These are phyloP conservation scores for Penicillium paneum DNA, from an alignment of 2,329 filamentous ascomycete genomes.

Conservation along the genomic window DNA sequence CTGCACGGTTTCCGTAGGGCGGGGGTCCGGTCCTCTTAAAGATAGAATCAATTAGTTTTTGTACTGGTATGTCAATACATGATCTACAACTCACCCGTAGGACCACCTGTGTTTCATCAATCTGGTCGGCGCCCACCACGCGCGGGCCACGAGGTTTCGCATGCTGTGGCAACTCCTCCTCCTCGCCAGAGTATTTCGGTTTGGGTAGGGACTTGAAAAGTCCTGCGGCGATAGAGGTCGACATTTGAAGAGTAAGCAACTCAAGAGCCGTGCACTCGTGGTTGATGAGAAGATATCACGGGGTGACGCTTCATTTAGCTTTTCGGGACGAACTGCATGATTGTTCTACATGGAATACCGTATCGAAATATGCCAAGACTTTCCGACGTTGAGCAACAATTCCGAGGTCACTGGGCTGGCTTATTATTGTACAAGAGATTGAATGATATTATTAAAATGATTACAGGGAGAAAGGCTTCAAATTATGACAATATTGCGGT, in stretches of 20 bases:
- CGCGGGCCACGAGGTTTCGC: slow-evolving; percentile 75
- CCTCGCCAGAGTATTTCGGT: slow-evolving; percentile 85
- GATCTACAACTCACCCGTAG: slow-evolving; percentile 57
- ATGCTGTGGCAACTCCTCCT: slow-evolving; percentile 72
- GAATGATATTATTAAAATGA: neutral
- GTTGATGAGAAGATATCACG: slow-evolving; percentile 17
- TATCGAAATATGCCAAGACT: slow-evolving; percentile 7
- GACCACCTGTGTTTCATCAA: slow-evolving; percentile 83
- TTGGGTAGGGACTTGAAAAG: slow-evolving; percentile 79
- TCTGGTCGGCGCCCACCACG: slow-evolving; percentile 73
- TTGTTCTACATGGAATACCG: slow-evolving; percentile 7
- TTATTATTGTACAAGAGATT: neutral
- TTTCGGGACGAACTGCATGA: slow-evolving; percentile 19
- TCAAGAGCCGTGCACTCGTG: slow-evolving; percentile 16
- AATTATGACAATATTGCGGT: accelerated
- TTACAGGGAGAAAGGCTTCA: neutral
- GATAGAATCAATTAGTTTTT: slow-evolving; percentile 2
- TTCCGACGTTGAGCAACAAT: neutral
- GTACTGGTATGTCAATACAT: slow-evolving; percentile 5
- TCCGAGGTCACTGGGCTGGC: neutral
- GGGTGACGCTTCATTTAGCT: slow-evolving; percentile 18
- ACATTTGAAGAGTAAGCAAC: slow-evolving; percentile 47
- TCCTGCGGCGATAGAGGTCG: slow-evolving; percentile 63
- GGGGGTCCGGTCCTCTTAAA: slow-evolving; percentile 73
- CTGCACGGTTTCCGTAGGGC: slow-evolving; percentile 77